Conservation (phyloP, 2,329 filamentous ascomycete genomes). For the Dactylellina sp. region DNA sequence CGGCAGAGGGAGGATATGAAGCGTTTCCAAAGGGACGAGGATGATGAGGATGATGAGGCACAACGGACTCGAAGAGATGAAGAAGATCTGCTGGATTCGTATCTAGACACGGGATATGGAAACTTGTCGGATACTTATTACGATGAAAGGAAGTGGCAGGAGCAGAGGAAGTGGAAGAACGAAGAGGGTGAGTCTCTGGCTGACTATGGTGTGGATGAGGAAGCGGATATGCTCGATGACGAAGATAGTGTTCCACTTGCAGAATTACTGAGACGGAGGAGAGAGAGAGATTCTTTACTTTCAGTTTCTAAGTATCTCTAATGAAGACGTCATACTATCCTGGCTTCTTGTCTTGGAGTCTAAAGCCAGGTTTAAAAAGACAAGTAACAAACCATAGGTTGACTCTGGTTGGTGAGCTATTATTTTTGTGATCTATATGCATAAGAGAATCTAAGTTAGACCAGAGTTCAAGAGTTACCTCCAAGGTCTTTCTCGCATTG, state of each 20-base stretch:
- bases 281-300: conserved; percentile 45
- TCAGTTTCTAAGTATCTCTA: conserved; percentile 14
- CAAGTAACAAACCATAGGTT: no score
- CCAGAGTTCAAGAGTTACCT: no score
- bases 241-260: conserved; percentile 77
- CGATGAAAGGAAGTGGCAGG: conserved; percentile 58
- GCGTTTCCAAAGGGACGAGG: conserved; percentile 62
- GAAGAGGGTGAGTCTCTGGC: conserved; percentile 78
- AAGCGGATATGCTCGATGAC: conserved; percentile 71
- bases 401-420: no score
- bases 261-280: conserved; percentile 73
- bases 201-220: conserved; percentile 84
- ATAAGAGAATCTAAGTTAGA: no score
- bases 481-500: no score
- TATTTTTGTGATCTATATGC: no score
- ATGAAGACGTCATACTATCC: background rate
- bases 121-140: conserved; percentile 39
- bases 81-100: conserved; percentile 59
- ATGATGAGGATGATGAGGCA: conserved; percentile 45
- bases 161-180: conserved; percentile 75
- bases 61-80: conserved; percentile 14
- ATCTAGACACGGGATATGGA: conserved; percentile 58
- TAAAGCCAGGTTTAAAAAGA: no score
- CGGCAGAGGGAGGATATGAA: conserved; percentile 68
- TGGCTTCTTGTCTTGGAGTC: no score